Base-by-base conservation (phyloP, 805 yeast genomes). In the Lipomyces starkeyi region DNA sequence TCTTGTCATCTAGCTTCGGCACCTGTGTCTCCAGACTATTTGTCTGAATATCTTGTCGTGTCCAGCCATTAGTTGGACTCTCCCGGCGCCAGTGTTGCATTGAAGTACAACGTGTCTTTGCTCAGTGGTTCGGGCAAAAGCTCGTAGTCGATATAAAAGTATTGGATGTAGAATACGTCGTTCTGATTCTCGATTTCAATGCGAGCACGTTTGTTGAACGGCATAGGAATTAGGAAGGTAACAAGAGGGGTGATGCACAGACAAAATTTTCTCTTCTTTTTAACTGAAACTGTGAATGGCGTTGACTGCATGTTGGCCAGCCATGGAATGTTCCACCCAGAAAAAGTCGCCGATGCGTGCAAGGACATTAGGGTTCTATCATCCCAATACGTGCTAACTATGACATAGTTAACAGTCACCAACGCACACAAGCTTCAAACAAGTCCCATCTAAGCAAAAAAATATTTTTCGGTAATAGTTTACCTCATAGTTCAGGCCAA, bases 321-420 rank as follows among this genome's bases (percentile, higher is more conserved):
- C 53, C 53, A 47, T 47, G 7, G 53, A 47, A 20, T 47, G 53
- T 47, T n/a, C 53, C 53, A 47, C 22, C n/a, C 53, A 47, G 53
- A 47, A 47, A 47, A 47, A 47, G 53, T 47, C 53, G 25, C 53
- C 53, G 25, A 47, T 47, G 53, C n/a, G 53, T 47, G 53, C 53
- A 3, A 47, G 53, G 14, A 47, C 53, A 47, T n/a, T 47, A 2
- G 53, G 53, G 53, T 17, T 47, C 13, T 47, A 4, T 5, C 53
- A n/a, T 47, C 53, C 53, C 53, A 47, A 5, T 47, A 47, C 53
- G 14, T 47, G 9, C 14, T 47, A 6, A 47, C 14, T 13, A 47
- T 8, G 8, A 47, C 53, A 14, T 47, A 20, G n/a, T n/a, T n/a
- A 47, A 47, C n/a, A 5, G n/a, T 47, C 9, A 47, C n/a, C 53